Evolutionary conservation across 495 filamentous ascomycete genomes (phyloP).

Genomic region (Xylaria grammica): DNA sequence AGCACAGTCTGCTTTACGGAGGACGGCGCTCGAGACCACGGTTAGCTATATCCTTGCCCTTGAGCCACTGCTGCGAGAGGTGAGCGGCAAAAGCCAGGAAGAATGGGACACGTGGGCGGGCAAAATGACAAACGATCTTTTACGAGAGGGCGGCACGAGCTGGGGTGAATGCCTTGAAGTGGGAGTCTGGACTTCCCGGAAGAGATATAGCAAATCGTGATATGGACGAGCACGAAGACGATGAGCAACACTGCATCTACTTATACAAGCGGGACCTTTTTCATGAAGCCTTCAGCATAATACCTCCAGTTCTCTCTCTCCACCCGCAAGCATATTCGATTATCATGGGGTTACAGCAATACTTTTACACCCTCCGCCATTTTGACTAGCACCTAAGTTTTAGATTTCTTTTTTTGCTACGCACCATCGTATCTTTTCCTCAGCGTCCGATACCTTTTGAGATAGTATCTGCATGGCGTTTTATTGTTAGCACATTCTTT

Average conservation of each 20-base stretch:
- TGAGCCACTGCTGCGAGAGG: slow-evolving; percentile 81
- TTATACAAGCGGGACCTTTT: slow-evolving; percentile 6
- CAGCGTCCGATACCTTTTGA: slow-evolving; percentile 91
- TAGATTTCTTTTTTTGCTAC: slow-evolving; percentile 12
- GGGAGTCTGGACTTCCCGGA: slow-evolving; percentile 92
- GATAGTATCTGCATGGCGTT: slow-evolving; percentile 73
- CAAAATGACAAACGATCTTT: slow-evolving; percentile 82
- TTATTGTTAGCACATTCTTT: slow-evolving; percentile 14
- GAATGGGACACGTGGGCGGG: slow-evolving; percentile 94
- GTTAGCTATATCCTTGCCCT: slow-evolving; percentile 86
- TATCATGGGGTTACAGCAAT: no score
- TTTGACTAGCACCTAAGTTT: background rate
- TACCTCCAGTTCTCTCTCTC: background rate
- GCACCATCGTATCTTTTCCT: slow-evolving; percentile 74
- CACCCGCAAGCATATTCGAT: slow-evolving; percentile 5
- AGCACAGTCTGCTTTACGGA: slow-evolving; percentile 75
- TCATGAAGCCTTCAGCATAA: slow-evolving; percentile 11
- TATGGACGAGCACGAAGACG: background rate
- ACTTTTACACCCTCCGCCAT: background rate
- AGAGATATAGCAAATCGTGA: slow-evolving; percentile 49
- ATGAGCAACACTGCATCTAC: slow-evolving; percentile 10
- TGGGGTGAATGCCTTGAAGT: slow-evolving; percentile 92
- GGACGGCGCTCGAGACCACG: slow-evolving; percentile 80
- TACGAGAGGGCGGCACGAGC: slow-evolving; percentile 76
- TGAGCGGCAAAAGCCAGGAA: slow-evolving; percentile 82